A percentile compares a stretch with the other conserved stretches of the same genome.
These are phyloP conservation scores for Batkoa obscura DNA, from an alignment of 371 early-diverging fungal genomes.

Conservation along the genomic window DNA sequence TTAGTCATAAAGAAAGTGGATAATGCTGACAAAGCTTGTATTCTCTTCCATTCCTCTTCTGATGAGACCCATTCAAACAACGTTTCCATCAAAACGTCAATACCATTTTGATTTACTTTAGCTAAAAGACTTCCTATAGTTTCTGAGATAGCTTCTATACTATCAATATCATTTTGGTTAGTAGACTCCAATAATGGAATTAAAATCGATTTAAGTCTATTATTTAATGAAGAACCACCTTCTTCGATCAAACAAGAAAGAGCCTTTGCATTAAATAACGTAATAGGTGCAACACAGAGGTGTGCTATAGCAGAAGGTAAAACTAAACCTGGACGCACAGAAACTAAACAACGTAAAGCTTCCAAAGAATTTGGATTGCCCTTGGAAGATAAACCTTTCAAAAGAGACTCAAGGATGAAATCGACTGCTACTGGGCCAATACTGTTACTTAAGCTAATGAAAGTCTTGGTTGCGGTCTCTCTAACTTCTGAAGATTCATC, in stretches of 20 bases:
- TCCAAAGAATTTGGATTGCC: slow-evolving; percentile 62
- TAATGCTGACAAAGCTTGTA: slow-evolving; percentile 33
- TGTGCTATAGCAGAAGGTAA: slow-evolving; percentile 93
- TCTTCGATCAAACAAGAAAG: slow-evolving; percentile 77
- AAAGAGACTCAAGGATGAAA: slow-evolving; percentile 67
- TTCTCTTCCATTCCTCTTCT: slow-evolving; percentile 27
- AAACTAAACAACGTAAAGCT: slow-evolving; percentile 91
- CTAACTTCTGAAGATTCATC: slow-evolving; percentile 66
- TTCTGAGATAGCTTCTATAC: slow-evolving; percentile 38
- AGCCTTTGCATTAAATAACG: slow-evolving; percentile 78
- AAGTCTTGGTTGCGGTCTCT: slow-evolving; percentile 86
- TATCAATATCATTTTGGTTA: slow-evolving; percentile 40
- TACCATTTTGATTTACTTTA: slow-evolving; percentile 53
- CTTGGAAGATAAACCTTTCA: slow-evolving; percentile 53
- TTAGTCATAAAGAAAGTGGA: slow-evolving; percentile 8
- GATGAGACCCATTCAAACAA: slow-evolving; percentile 42
- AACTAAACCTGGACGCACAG: slow-evolving; percentile 81
- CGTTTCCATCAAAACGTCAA: slow-evolving; percentile 44
- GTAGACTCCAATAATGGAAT: slow-evolving; percentile 59
- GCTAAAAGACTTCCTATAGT: slow-evolving; percentile 42
- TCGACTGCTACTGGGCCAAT: slow-evolving; percentile 83
- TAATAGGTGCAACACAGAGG: slow-evolving; percentile 69
- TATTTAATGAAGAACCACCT: slow-evolving; percentile 68
- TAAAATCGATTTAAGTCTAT: slow-evolving; percentile 57
- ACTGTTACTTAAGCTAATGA: slow-evolving; percentile 76